Evolutionary conservation across 2,329 filamentous ascomycete species (phyloP), one percentile per base, ranked within the genome.

Genomic region (Sordariomycetes sp.): DNA sequence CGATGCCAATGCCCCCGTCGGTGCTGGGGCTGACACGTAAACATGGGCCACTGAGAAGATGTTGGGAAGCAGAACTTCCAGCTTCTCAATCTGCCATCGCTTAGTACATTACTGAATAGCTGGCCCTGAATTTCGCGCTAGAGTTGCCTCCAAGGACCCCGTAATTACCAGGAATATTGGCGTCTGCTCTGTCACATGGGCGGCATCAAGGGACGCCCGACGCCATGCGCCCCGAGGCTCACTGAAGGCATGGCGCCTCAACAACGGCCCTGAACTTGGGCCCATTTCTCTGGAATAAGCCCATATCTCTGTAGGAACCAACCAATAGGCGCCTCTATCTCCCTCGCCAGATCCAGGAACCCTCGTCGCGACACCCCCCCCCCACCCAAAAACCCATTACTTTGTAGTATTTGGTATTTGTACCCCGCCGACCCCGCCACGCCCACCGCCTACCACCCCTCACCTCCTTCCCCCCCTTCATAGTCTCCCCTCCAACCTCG

Each of bases 401-500:
- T n/a, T n/a, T n/a, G n/a, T n/a, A n/a, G n/a, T n/a, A n/a, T n/a
- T 4, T n/a, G 1, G 24, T 53, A 53, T 53, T 53, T 53, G 34
- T 53, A 53, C 24, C 24, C 34, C 25, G 28, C 24, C 18, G 52
- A 53, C 40, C 40, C 40, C 40, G 40, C 40, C 40, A n/a, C 18
- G 40, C 40, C 40, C 40, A 46, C 48, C 48, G 22, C 48, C 48
- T n/a, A 50, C 11, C 8, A 22, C 35, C 24, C 32, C 35, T 46
- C 37, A 25, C 20, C 10, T 22, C 53, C 24, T 18, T 50, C 35
- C 52, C 51, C 35, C 53, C 53, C n/a, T n/a, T n/a, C n/a, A n/a
- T n/a, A n/a, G n/a, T n/a, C n/a, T n/a, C n/a, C n/a, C 48, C 52
- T 58, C 57, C 52, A 52, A 57, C 46, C 59, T 51, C 20, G 58